A percentile compares a stretch with the other conserved stretches of the same genome.
These are phyloP conservation scores for Athelia psychrophila DNA, from an alignment of 1,284 basidiomycete genomes.

Conservation along the genomic window DNA sequence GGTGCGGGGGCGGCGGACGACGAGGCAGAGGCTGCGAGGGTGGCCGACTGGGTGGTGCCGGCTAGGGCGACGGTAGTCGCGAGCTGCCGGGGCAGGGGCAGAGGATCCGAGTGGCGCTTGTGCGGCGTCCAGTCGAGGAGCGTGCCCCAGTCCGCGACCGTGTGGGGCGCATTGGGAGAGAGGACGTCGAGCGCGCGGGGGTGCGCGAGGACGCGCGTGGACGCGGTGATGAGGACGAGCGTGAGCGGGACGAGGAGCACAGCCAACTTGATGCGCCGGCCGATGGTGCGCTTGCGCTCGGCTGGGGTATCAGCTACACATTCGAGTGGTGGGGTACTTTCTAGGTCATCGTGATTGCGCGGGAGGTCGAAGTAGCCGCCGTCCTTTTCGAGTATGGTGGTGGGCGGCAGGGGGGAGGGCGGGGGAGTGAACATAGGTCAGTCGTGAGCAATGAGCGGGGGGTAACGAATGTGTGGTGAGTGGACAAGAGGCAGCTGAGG, in stretches of 20 bases:
- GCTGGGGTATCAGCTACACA: conserved; percentile 6
- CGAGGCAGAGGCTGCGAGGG: conserved; percentile 4
- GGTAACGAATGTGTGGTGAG: background rate
- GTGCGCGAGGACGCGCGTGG: conserved; percentile 47
- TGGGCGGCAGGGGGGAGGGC: conserved; percentile 35
- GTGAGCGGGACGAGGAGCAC: conserved; percentile 52
- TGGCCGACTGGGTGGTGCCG: conserved; percentile 11
- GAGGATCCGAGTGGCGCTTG: conserved; percentile 33
- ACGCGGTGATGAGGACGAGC: conserved; percentile 50
- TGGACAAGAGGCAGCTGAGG: too few species aligned
- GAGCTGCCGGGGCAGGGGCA: conserved; percentile 5
- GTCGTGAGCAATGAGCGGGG: background rate
- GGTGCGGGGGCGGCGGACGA: background rate
- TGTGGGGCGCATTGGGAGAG: conserved; percentile 18
- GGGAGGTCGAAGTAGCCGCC: conserved; percentile 3
- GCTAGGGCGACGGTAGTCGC: conserved; percentile 7
- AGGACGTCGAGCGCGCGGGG: conserved; percentile 44
- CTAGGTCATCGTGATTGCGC: conserved; percentile 3
- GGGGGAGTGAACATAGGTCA: conserved; percentile 49
- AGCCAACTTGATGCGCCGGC: conserved; percentile 43
- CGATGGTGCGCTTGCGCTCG: conserved; percentile 37
- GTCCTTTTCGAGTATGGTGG: background rate
- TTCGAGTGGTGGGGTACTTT: conserved; percentile 6
- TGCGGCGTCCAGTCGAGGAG: conserved; percentile 34
- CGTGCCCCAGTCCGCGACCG: conserved; percentile 21